Evolutionary conservation across 2,329 filamentous ascomycete genomes (phyloP), one percentile per base, ranked within the genome.

Genomic region (Daldinia sp.): DNA sequence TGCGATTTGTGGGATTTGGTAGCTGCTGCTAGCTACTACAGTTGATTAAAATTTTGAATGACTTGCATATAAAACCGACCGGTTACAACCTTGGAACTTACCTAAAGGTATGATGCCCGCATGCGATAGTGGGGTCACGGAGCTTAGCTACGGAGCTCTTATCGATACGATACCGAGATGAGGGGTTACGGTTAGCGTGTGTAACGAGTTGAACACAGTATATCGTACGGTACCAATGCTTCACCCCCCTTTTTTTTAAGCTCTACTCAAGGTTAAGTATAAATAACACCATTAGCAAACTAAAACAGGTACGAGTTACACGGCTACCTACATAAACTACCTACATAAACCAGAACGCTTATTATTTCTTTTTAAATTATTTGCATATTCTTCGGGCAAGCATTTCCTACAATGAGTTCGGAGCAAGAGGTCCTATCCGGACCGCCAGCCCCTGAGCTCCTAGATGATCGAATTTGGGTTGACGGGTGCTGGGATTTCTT

Each of bases 401-500:
- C 12, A n/a, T 13, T 26, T 23, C 20, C 26, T 55, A 65, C 23
- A 12, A 75, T 74, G 74, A 72, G 65, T 61, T 73, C 73, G 28
- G 73, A 73, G 64, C 67, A 75, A 66, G 72, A 74, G 59, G 72
- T 74, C 60, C 63, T 74, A 37, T 74, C 75, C 5, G 75, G 75
- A 20, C 73, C 74, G 50, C 82, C 86, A 51, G 86, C 85, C 60
- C 83, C 85, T 39, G 84, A 87, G 78, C 81, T 89, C 7, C 81
- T 87, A 37, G 87, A 89, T 30, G 89, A 92, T 75, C 90, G 95
- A 73, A 93, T 99, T 76, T 99, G 97, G 97, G 92, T 99, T 28
- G 96, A 99, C 80, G 96, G 96, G 70, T 99, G 96, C 86, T 99
- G 98, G 83, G 96, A 99, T 84, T 99, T 99, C 82, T 97, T 94